Percentiles rank a stretch among this genome's conserved stretches.
Evolutionary conservation across 148 eudicot genomes (phyloP).

Genomic region (Rhododendron vialii): DNA sequence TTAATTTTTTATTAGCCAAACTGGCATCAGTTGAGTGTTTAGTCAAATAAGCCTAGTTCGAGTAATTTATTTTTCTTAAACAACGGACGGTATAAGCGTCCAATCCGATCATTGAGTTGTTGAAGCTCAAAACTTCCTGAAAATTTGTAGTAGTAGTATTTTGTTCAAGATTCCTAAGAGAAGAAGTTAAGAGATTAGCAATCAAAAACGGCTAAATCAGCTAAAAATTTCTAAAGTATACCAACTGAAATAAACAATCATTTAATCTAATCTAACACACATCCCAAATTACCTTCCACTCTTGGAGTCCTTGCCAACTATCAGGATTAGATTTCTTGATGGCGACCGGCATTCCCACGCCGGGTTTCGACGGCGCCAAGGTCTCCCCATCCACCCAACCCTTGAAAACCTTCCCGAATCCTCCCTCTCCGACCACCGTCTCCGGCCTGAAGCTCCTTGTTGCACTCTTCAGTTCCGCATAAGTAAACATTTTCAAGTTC

Average conservation of each 20-base stretch:
- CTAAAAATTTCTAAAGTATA: background rate
- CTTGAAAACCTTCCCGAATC: conserved; percentile 78
- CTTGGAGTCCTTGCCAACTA: conserved; percentile 72
- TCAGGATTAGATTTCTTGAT: conserved; percentile 74
- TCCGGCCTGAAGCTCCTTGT: conserved; percentile 63
- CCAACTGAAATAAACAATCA: background rate
- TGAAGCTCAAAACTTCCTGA: background rate
- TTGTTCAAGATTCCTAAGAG: background rate
- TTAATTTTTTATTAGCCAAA: background rate
- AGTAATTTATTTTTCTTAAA: background rate
- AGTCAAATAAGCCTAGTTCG: background rate
- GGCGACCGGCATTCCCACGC: conserved; percentile 64
- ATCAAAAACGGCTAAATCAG: background rate
- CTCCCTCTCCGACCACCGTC: conserved; percentile 68
- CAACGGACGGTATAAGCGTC: background rate
- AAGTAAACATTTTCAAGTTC: conserved; percentile 41
- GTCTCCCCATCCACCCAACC: conserved; percentile 70
- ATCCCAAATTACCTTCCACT: conserved; percentile 56
- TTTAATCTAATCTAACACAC: background rate
- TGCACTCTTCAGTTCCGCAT: conserved; percentile 44
- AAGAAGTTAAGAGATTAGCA: background rate
- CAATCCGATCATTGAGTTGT: background rate
- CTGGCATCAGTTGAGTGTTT: background rate
- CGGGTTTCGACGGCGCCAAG: conserved; percentile 57
- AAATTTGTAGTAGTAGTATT: background rate